A percentile compares a stretch with the other conserved stretches of the same genome.
phyloP scores from a whole-genome alignment of 768 basidiomycete genomes.

The Boletus barrowsii region DNA sequence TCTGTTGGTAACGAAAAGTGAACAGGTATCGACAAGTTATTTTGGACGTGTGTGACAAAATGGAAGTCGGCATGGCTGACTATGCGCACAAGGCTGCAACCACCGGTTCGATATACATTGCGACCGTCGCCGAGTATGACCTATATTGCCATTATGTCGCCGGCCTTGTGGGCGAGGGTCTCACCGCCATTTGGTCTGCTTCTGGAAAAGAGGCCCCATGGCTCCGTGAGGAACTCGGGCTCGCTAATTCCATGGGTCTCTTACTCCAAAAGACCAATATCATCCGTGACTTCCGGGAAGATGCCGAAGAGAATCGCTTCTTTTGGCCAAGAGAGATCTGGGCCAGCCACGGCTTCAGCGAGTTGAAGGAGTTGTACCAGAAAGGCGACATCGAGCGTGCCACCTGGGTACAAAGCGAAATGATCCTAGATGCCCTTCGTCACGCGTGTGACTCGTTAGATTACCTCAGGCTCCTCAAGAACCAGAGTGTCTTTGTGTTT shows the following conservation, averaged over 20 bases:
- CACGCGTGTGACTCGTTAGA: slow-evolving; percentile 87
- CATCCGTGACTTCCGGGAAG: slow-evolving; percentile 92
- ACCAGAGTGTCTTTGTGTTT: slow-evolving; percentile 94
- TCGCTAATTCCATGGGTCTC: slow-evolving; percentile 93
- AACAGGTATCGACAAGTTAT: slow-evolving; percentile 75
- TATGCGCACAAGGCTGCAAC: slow-evolving; percentile 82
- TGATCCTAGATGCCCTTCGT: slow-evolving; percentile 83
- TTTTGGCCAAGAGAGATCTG: slow-evolving; percentile 98
- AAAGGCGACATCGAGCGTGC: slow-evolving; percentile 61
- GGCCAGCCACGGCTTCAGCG: slow-evolving; percentile 70
- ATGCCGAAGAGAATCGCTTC: slow-evolving; percentile 75
- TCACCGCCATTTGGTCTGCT: slow-evolving; percentile 83
- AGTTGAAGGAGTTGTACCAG: slow-evolving; percentile 65
- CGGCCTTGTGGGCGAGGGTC: slow-evolving; percentile 94
- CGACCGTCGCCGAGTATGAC: slow-evolving; percentile 83
- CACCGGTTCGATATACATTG: slow-evolving; percentile 65
- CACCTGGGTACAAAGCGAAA: slow-evolving; percentile 78
- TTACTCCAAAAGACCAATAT: slow-evolving; percentile 98
- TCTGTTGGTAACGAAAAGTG: not conserved
- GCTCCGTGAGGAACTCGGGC: slow-evolving; percentile 76
- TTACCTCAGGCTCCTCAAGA: slow-evolving; percentile 81
- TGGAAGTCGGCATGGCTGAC: slow-evolving; percentile 95
- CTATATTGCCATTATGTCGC: slow-evolving; percentile 99
- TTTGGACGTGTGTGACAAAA: slow-evolving; percentile 77
- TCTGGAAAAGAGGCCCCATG: slow-evolving; percentile 77